Conservation (phyloP, 305 asterid species). For the Solanum hybrid region DNA sequence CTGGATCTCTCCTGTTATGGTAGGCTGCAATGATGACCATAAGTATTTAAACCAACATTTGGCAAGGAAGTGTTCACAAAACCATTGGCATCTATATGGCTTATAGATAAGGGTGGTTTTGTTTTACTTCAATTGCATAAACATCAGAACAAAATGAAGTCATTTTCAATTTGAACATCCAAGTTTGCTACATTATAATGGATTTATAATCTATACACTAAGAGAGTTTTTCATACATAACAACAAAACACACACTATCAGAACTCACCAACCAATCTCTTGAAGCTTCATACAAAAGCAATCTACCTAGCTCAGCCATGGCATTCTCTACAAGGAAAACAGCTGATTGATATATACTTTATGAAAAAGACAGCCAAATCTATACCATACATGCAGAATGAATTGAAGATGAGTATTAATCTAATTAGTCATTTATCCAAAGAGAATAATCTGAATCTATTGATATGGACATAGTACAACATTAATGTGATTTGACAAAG, state of each 20-base stretch:
- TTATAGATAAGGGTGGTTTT: background rate
- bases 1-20: conserved; percentile 74
- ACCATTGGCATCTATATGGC: background rate
- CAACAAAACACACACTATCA: background rate
- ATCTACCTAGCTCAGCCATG: conserved; percentile 97
- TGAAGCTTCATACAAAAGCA: conserved; percentile 87
- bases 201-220: background rate
- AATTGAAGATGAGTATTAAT: background rate
- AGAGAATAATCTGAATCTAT: background rate
- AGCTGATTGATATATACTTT: background rate
- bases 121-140: background rate
- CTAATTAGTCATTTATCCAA: background rate
- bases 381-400: background rate
- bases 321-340: conserved; percentile 47
- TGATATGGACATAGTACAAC: background rate
- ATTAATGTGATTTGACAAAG: background rate
- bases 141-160: background rate
- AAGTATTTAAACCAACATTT: conserved; percentile 3
- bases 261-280: conserved; percentile 83
- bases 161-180: background rate
- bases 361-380: background rate
- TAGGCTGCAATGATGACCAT: conserved; percentile 53
- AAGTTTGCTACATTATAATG: background rate
- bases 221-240: background rate
- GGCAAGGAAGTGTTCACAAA: background rate